phyloP scores from a whole-genome alignment of 2,329 filamentous ascomycete genomes.

The Calonectria crousiana region DNA sequence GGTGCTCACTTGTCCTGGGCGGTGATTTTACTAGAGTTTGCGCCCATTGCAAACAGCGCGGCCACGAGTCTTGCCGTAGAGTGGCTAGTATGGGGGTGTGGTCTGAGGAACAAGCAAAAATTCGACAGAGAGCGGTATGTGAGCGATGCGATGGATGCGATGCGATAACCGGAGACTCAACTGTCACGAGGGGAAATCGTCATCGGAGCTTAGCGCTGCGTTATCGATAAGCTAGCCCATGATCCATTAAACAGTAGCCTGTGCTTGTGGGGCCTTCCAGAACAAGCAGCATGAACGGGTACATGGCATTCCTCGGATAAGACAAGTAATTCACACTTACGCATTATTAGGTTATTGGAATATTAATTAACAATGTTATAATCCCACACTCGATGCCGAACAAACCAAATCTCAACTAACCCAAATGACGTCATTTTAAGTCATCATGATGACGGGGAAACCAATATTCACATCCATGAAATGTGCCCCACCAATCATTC shows the following conservation, averaged over 20 bases:
- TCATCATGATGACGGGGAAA: neutral
- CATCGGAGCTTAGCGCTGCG: conserved; percentile 37
- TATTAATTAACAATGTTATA: neutral
- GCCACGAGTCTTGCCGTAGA: conserved; percentile 16
- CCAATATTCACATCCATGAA: neutral
- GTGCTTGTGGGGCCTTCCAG: neutral
- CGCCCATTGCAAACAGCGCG: conserved; percentile 60
- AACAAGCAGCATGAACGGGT: neutral
- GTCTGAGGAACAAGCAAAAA: neutral
- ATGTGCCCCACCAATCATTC: neutral
- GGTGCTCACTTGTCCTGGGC: conserved; percentile 84
- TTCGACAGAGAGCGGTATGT: conserved; percentile 11
- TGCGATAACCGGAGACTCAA: conserved; percentile 18
- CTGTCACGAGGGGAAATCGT: conserved; percentile 45
- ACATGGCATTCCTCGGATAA: neutral
- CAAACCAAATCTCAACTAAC: neutral
- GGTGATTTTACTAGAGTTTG: conserved; percentile 68
- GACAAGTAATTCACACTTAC: neutral
- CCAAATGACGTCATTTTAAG: neutral
- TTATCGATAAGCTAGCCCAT: conserved; percentile 42
- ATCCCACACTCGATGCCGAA: neutral
- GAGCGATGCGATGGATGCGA: conserved; percentile 19
- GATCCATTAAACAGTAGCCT: conserved; percentile 4
- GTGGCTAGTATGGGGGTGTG: conserved; percentile 6
- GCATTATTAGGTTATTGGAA: neutral